Base-by-base conservation (phyloP, 106 monocot species). In the Platanthera guangdongensis region DNA sequence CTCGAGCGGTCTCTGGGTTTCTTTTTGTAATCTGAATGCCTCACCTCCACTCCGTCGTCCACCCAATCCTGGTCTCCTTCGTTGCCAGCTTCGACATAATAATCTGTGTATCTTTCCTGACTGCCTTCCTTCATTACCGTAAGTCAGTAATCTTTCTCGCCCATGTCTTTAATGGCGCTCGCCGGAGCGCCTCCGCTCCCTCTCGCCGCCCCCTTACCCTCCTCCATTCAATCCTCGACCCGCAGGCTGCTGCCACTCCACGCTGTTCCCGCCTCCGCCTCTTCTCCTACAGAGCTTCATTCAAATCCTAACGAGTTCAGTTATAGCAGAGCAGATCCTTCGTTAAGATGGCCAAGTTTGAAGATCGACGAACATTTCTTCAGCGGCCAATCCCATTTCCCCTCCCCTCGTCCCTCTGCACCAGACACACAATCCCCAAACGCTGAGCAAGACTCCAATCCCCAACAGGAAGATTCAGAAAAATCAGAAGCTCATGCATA, bases 301-400 rank as follows among this genome's bases (percentile, higher is more conserved):
- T 18, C 74, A 0, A 19, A 18, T 9, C 65, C 83, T 7, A 45
- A 14, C 1, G 82, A 90, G 16, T 95, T 92, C 82, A 76, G 67
- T 68, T 97, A 97, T 81, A 52, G 57, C 75, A 79, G 84, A 65
- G 80, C 96, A 19, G 77, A 86, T 59, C 96, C 97, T 32, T 88
- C 94, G 47, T 49, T 94, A 75, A 91, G 94, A 11, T 94, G 97
- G 94, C 94, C 94, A 25, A 52, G 90, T 74, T 83, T 90, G 81
- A 81, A 83, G 45, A 52, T 91, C 82, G 78, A 82, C 18, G 75
- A 75, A 57, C 57, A 68, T 74, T 76, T 57, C 50, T 52, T 45
- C 51, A 53, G 9, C 52, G 74, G 52, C 69, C 78, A 57, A 59
- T 64, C 52, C 51, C 22, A 75, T 69, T 59, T 84, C 60, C 50